phyloP scores from a whole-genome alignment of 2,329 filamentous ascomycete species.

The Sarocladium strictum region DNA sequence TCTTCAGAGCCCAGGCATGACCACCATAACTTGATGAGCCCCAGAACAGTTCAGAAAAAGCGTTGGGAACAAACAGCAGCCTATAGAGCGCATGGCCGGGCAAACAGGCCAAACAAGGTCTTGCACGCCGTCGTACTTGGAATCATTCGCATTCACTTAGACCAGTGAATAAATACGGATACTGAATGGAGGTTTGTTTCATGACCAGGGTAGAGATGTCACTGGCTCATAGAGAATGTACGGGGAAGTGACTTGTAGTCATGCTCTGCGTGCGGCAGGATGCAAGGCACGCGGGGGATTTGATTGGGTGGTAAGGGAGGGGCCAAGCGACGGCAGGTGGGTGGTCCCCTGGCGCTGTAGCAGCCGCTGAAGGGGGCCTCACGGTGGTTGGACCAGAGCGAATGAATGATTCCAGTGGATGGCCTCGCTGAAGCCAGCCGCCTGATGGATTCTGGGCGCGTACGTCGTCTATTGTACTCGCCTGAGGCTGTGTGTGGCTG shows the following conservation, averaged over 20 bases:
- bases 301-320: background rate
- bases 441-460: background rate
- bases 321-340: background rate
- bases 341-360: background rate
- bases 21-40: background rate
- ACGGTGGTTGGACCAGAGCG: background rate
- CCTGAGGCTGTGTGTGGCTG: too few species aligned
- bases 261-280: background rate
- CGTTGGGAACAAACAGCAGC: slow-evolving; percentile 1
- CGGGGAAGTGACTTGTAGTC: background rate
- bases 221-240: background rate
- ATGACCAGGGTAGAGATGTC: slow-evolving; percentile 2
- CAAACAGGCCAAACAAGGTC: background rate
- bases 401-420: background rate
- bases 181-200: too few species aligned
- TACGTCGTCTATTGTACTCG: background rate
- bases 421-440: too few species aligned
- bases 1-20: background rate
- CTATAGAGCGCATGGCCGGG: slow-evolving; percentile 1
- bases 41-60: too few species aligned
- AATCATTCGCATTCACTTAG: background rate
- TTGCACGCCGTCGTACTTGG: background rate
- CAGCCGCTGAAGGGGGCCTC: background rate
- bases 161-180: too few species aligned
- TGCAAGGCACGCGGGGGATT: background rate